Conservation (phyloP, 352 stramenopile genomes). For the Globisporangium emineosum region DNA sequence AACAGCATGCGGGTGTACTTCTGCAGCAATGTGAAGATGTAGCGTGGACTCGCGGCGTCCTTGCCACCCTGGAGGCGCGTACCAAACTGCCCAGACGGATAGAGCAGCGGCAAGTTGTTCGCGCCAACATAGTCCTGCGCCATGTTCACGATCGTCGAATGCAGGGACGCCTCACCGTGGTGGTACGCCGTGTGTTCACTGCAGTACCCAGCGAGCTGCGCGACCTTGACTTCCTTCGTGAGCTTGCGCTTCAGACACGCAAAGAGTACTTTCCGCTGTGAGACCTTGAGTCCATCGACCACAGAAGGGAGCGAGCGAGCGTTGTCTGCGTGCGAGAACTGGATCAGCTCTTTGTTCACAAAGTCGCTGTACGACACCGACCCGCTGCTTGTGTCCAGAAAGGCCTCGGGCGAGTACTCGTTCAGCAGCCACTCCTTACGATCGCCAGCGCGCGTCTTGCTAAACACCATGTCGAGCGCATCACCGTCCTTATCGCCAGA, state of each 20-base stretch:
- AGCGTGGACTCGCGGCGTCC: constrained; percentile 96
- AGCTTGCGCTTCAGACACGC: constrained; percentile 98
- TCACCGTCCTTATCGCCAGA: constrained; percentile 76
- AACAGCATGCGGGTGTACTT: constrained; percentile 96
- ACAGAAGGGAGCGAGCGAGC: constrained; percentile 94
- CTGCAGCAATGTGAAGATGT: constrained; percentile 98
- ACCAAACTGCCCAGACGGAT: constrained; percentile 98
- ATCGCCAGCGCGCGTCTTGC: constrained; percentile 94
- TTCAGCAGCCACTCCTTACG: constrained; percentile 96
- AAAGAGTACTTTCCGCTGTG: constrained; percentile 97
- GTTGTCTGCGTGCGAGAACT: constrained; percentile 98
- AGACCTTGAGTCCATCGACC: constrained; percentile 97
- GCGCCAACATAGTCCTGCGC: constrained; percentile 97
- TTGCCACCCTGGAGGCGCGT: constrained; percentile 98
- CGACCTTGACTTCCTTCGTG: constrained; percentile 99
- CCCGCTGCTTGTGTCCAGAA: constrained; percentile 91
- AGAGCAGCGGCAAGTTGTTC: constrained; percentile 99
- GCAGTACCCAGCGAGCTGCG: constrained; percentile 98
- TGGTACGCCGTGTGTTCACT: constrained; percentile 98
- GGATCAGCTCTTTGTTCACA: constrained; percentile 98
- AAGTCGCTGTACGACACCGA: constrained; percentile 95
- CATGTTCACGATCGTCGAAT: constrained; percentile 99
- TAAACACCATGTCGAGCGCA: constrained; percentile 99
- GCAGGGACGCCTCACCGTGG: constrained; percentile 97
- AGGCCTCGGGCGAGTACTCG: constrained; percentile 85